Conservation (phyloP, 78 protist genomes). For the Dictyostelium firmibasis region DNA sequence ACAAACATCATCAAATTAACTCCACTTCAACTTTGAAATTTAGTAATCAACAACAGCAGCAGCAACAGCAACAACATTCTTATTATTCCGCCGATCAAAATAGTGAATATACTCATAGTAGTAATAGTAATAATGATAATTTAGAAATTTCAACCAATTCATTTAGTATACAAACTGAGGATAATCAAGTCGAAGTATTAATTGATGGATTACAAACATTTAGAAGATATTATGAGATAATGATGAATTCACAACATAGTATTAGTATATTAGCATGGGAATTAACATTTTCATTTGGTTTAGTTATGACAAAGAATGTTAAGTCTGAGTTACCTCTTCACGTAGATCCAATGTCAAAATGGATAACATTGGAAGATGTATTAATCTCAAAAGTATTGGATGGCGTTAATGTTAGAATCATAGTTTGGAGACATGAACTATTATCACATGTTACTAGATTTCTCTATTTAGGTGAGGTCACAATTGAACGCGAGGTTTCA, state of each 20-base stretch:
- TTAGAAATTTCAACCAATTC: conserved; percentile 8
- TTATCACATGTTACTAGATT: conserved; percentile 70
- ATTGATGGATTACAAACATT: conserved; percentile 88
- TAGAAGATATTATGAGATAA: conserved; percentile 77
- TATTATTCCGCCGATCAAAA: neutral
- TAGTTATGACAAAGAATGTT: conserved; percentile 62
- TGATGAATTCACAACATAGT: conserved; percentile 80
- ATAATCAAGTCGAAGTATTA: conserved; percentile 76
- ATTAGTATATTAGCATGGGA: conserved; percentile 87
- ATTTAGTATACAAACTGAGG: conserved; percentile 37
- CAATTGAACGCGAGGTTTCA: conserved; percentile 80
- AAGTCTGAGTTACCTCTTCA: conserved; percentile 15
- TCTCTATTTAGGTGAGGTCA: conserved; percentile 80
- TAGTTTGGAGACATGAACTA: conserved; percentile 87
- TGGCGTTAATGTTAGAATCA: conserved; percentile 82
- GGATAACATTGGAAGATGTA: conserved; percentile 82
- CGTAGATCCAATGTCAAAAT: conserved; percentile 7
- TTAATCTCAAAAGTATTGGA: conserved; percentile 62
- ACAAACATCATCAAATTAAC: neutral
- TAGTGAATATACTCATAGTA: neutral
- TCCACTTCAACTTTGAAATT: neutral
- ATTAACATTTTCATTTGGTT: conserved; percentile 82
- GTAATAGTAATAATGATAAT: neutral
- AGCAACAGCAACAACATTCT: neutral
- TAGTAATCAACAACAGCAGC: neutral